A percentile compares a stretch with the other conserved stretches of the same genome.
Conservation (phyloP, 331 rosid species). For the Pyracantha coccinea region DNA sequence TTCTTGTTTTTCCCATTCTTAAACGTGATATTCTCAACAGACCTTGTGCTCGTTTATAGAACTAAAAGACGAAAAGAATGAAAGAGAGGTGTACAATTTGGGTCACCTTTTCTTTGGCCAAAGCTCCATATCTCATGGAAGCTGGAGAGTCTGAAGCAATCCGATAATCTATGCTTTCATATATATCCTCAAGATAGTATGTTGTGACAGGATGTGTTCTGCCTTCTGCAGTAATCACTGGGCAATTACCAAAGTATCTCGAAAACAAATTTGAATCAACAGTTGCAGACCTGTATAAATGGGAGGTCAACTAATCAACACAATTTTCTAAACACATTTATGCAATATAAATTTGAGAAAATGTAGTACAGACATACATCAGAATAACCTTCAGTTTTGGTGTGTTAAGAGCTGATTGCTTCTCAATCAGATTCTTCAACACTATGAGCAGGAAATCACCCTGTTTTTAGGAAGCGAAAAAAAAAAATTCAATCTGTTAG, state of each 20-base stretch:
- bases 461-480: slow-evolving; percentile 22
- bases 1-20: no score
- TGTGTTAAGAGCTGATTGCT: slow-evolving; percentile 50
- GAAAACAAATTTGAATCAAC: slow-evolving; percentile 94
- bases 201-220: slow-evolving; percentile 89
- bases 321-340: slow-evolving; percentile 2
- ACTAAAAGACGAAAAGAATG: neutral
- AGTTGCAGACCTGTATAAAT: slow-evolving; percentile 79
- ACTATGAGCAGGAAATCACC: slow-evolving; percentile 91
- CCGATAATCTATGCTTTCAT: slow-evolving; percentile 62
- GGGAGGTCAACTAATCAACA: slow-evolving; percentile 10
- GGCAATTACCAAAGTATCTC: slow-evolving; percentile 77
- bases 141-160: slow-evolving; percentile 88
- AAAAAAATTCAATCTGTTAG: neutral
- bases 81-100: slow-evolving; percentile 1
- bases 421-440: slow-evolving; percentile 70
- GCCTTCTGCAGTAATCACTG: slow-evolving; percentile 88
- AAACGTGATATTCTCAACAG: no score
- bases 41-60: no score
- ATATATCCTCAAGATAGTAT: slow-evolving; percentile 81
- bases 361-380: slow-evolving; percentile 42
- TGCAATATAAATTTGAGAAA: slow-evolving; percentile 1
- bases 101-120: slow-evolving; percentile 47
- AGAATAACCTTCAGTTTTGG: slow-evolving; percentile 75
- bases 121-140: slow-evolving; percentile 45